These are phyloP conservation scores for Reticulascus tulasneorum DNA, from an alignment of 2,329 filamentous ascomycete genomes.

Conservation along the genomic window DNA sequence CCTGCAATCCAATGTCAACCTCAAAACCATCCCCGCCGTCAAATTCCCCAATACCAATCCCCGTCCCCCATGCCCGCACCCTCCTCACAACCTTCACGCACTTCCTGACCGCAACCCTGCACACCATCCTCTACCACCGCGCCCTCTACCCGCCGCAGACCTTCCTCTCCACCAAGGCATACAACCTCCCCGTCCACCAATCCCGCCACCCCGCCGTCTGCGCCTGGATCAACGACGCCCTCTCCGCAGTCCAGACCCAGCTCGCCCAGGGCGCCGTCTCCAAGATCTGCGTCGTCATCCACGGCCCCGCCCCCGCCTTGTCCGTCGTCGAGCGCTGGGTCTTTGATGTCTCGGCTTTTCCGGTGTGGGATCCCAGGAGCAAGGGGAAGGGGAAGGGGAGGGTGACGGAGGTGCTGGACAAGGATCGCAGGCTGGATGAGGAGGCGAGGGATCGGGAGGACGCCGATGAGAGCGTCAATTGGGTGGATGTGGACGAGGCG, in stretches of 20 bases:
- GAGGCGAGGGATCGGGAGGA: constrained; percentile 15
- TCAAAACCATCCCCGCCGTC: not conserved
- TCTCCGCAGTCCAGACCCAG: constrained; percentile 67
- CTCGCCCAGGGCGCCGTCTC: constrained; percentile 54
- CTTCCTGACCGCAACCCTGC: constrained; percentile 78
- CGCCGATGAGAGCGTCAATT: constrained; percentile 35
- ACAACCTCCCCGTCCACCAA: constrained; percentile 81
- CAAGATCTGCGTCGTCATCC: constrained; percentile 46
- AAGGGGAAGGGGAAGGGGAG: constrained; percentile 12
- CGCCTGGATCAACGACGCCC: constrained; percentile 78
- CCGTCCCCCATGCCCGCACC: constrained; percentile 40
- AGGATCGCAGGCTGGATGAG: constrained; percentile 19
- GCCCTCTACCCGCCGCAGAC: constrained; percentile 71
- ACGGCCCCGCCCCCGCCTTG: constrained; percentile 27
- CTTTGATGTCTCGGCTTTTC: constrained; percentile 53
- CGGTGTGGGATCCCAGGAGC: constrained; percentile 34
- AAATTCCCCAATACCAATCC: constrained; percentile 20
- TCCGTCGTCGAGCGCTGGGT: constrained; percentile 58
- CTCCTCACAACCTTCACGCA: constrained; percentile 69
- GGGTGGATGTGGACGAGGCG: constrained; percentile 66
- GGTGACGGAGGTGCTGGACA: constrained; percentile 17
- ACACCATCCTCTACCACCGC: constrained; percentile 83
- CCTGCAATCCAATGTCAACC: not conserved
- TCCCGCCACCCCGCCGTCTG: constrained; percentile 83
- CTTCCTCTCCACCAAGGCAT: constrained; percentile 75